Percentiles rank a stretch among this genome's conserved stretches.
Conservation (phyloP, 2,329 filamentous ascomycete species). For the Didymosphaeria variabile region DNA sequence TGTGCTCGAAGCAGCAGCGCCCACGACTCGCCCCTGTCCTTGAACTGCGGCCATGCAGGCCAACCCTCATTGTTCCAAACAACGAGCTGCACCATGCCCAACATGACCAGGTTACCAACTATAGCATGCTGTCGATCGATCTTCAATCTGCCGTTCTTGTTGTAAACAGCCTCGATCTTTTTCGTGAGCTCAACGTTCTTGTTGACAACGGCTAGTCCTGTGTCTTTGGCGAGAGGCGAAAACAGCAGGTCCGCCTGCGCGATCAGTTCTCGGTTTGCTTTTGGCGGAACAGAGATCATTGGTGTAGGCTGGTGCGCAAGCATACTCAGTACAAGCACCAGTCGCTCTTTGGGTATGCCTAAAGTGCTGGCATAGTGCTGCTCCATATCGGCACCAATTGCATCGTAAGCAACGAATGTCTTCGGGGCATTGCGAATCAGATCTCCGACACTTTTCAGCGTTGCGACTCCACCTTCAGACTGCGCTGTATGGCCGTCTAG, state of each 20-base stretch:
- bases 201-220: background rate
- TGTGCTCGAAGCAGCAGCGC: background rate
- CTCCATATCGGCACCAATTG: conserved; percentile 27
- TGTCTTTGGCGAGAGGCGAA: background rate
- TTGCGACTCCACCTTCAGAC: conserved; percentile 27
- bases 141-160: background rate
- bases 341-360: conserved; percentile 19
- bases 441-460: conserved; percentile 23
- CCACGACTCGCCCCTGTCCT: background rate
- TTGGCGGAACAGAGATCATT: conserved; percentile 21
- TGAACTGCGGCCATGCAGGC: background rate
- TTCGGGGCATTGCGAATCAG: conserved; percentile 21
- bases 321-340: conserved; percentile 26
- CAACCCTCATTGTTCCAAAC: conserved; percentile 2
- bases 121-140: background rate
- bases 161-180: conserved; percentile 2
- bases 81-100: background rate
- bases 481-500: conserved; percentile 32
- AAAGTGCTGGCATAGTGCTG: conserved; percentile 25
- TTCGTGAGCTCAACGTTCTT: background rate
- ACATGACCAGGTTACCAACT: background rate
- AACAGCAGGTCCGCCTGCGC: conserved; percentile 28
- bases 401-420: conserved; percentile 29
- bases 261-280: conserved; percentile 17
- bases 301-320: conserved; percentile 31